A percentile compares a stretch with the other conserved stretches of the same genome.
These are phyloP conservation scores for Brettanomyces bruxellensis DNA, from an alignment of 805 yeast species.

Conservation along the genomic window DNA sequence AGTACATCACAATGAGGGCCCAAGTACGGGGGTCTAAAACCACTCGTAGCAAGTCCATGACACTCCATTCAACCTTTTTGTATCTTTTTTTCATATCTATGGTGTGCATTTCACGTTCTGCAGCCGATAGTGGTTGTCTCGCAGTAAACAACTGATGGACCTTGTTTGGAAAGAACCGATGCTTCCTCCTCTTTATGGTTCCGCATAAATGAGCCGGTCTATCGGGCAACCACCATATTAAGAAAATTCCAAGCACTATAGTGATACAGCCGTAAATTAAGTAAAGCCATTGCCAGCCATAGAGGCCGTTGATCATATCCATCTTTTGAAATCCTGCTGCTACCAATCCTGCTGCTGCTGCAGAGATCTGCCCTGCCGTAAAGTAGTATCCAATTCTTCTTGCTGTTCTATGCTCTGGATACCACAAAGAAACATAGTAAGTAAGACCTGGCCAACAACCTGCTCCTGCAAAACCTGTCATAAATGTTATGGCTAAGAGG, in stretches of 20 bases:
- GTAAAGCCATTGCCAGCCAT: constrained; percentile 87
- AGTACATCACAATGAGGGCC: constrained; percentile 82
- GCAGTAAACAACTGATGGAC: constrained; percentile 14
- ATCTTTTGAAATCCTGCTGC: constrained; percentile 83
- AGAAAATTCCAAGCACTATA: constrained; percentile 47
- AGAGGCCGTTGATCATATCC: constrained; percentile 61
- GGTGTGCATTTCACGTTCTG: constrained; percentile 49
- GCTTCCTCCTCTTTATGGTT: background rate
- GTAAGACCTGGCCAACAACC: constrained; percentile 91
- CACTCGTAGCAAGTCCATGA: constrained; percentile 46
- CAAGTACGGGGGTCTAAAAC: constrained; percentile 59
- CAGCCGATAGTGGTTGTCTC: constrained; percentile 39
- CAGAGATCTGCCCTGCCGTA: constrained; percentile 84
- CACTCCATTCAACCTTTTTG: constrained; percentile 41
- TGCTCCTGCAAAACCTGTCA: constrained; percentile 72
- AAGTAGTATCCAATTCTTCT: constrained; percentile 79
- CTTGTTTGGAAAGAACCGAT: constrained; percentile 11
- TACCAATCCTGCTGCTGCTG: constrained; percentile 82
- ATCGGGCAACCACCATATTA: constrained; percentile 84
- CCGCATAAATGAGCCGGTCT: constrained; percentile 38
- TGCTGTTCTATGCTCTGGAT: constrained; percentile 70
- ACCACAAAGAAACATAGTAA: constrained; percentile 77
- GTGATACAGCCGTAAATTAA: constrained; percentile 69
- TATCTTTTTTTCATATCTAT: constrained; percentile 51
- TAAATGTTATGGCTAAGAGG: constrained; percentile 59